phyloP scores from a whole-genome alignment of 495 filamentous ascomycete species.

The Hypomontagnella submonticulosa region DNA sequence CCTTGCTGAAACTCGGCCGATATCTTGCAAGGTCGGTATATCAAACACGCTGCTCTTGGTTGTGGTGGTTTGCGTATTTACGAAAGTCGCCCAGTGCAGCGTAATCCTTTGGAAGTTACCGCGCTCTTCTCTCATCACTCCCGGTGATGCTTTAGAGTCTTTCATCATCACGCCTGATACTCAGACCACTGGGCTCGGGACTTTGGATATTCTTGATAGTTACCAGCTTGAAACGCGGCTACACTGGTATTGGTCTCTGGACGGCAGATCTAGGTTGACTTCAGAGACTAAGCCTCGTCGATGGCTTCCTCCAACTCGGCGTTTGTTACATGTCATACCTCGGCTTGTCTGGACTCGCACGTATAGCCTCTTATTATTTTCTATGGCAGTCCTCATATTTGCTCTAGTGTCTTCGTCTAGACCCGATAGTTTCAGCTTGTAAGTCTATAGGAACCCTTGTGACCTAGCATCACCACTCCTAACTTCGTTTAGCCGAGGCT shows the following conservation, averaged over 20 bases:
- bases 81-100: constrained; percentile 6
- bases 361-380: constrained; percentile 1
- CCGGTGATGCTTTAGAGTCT: constrained; percentile 19
- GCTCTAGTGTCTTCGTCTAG: neutral
- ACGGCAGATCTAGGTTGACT: neutral
- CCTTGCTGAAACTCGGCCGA: constrained; percentile 12
- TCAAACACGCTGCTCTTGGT: constrained; percentile 14
- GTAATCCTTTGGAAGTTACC: constrained; percentile 18
- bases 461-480: neutral
- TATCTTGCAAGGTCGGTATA: constrained; percentile 4
- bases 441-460: neutral
- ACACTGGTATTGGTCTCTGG: constrained; percentile 2
- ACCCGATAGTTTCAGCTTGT: constrained; percentile 12
- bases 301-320: constrained; percentile 3
- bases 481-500: neutral
- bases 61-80: constrained; percentile 19
- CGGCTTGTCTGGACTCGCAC: neutral
- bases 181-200: constrained; percentile 9
- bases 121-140: constrained; percentile 12
- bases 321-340: constrained; percentile 6
- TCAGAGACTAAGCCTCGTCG: constrained; percentile 3
- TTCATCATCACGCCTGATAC: constrained; percentile 8
- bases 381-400: neutral
- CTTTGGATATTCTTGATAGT: constrained; percentile 7
- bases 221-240: constrained; percentile 2